These are phyloP conservation scores for Macrolepiota fuliginosa DNA, from an alignment of 768 basidiomycete genomes.

Conservation along the genomic window DNA sequence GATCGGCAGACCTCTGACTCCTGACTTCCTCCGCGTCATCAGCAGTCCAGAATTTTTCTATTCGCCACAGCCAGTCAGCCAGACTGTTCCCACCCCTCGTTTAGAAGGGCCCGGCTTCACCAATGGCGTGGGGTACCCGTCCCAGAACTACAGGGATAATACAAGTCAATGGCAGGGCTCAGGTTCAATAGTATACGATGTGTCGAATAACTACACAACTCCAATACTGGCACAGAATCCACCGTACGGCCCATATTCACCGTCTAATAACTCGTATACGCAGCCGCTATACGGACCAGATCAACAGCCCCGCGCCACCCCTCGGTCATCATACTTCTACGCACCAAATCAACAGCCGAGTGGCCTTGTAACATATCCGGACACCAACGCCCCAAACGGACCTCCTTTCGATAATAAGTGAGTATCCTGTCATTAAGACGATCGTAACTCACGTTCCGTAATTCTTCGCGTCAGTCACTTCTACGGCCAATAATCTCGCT, in stretches of 20 bases:
- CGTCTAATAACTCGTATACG: not conserved
- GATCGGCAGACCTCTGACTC: not conserved
- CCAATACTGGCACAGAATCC: not conserved
- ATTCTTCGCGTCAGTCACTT: slow-evolving; percentile 1
- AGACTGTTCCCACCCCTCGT: not conserved
- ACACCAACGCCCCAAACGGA: not conserved
- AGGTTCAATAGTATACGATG: not conserved
- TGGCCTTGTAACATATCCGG: not conserved
- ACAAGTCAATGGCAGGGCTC: not conserved
- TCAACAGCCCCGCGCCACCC: not conserved
- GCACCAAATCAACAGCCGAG: slow-evolving; percentile 4
- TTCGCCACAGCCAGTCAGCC: not conserved
- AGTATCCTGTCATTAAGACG: not conserved
- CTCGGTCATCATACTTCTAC: not conserved
- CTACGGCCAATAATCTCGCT: not conserved
- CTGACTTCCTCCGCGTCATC: not conserved
- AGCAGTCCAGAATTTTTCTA: not conserved
- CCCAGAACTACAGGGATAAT: not conserved
- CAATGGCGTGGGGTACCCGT: no score
- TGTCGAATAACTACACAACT: not conserved
- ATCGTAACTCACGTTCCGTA: not conserved
- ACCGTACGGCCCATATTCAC: not conserved
- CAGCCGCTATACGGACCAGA: not conserved
- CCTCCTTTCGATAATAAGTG: not conserved
- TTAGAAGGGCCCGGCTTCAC: not conserved